Percentiles rank a stretch among this genome's conserved stretches.
phyloP scores from a whole-genome alignment of 1,284 basidiomycete species.

The Naganishia albida region DNA sequence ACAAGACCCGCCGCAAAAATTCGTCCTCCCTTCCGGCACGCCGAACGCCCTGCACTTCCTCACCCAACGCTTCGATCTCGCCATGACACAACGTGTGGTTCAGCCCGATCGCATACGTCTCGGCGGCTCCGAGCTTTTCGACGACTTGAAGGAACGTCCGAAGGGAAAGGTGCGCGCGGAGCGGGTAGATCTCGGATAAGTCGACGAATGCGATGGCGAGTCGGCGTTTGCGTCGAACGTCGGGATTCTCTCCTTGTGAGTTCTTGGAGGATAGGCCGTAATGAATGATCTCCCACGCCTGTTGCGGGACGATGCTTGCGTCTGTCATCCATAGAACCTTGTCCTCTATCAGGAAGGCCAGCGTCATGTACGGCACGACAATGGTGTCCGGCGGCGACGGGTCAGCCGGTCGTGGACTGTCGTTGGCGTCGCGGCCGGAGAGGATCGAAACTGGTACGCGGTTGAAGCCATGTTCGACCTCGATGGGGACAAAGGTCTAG shows the following conservation, averaged over 20 bases:
- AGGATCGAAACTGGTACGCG: not conserved
- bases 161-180: constrained; percentile 2
- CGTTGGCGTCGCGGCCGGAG: not conserved
- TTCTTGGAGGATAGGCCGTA: not conserved
- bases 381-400: not conserved
- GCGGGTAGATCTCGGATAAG: constrained; percentile 7
- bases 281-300: constrained; percentile 6
- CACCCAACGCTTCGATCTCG: constrained; percentile 10
- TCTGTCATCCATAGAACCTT: constrained; percentile 16
- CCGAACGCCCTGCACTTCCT: constrained; percentile 7
- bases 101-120: constrained; percentile 7
- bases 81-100: constrained; percentile 8
- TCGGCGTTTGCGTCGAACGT: not conserved
- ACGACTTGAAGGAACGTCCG: constrained; percentile 18
- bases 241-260: not conserved
- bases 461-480: constrained; percentile 13
- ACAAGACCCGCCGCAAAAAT: not conserved
- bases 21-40: constrained; percentile 5
- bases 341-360: constrained; percentile 15
- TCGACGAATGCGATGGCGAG: constrained; percentile 6
- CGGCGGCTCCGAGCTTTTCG: constrained; percentile 2
- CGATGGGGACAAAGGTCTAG: not conserved
- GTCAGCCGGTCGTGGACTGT: not conserved
- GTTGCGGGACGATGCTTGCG: not conserved
- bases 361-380: not conserved